These are phyloP conservation scores for Russula brevipes DNA, from an alignment of 768 basidiomycete genomes.

Conservation along the genomic window DNA sequence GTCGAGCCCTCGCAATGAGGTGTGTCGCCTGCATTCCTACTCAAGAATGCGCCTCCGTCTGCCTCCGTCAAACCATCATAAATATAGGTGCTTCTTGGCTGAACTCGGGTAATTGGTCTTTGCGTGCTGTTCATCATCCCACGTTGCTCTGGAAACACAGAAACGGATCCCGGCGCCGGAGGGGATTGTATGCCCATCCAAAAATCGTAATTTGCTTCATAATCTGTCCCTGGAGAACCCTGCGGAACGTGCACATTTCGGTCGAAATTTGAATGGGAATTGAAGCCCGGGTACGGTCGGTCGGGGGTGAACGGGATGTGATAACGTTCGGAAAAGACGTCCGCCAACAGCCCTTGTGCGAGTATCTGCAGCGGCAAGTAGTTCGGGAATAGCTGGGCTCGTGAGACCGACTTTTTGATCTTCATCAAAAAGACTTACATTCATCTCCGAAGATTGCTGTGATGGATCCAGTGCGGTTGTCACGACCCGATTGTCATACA, in stretches of 20 bases:
- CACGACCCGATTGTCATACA: background rate
- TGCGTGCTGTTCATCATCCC: background rate
- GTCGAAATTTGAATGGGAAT: background rate
- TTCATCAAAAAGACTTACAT: background rate
- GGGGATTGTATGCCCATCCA: background rate
- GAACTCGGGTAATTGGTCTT: background rate
- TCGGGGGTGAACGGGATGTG: background rate
- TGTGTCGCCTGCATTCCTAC: background rate
- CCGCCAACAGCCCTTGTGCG: background rate
- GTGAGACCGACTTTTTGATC: background rate
- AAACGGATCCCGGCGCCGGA: background rate
- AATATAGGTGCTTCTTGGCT: background rate
- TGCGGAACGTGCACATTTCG: background rate
- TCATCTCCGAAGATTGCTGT: background rate
- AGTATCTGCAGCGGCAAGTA: background rate
- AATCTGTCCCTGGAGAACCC: background rate
- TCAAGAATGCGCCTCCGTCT: background rate
- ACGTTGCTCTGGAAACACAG: constrained; percentile 3
- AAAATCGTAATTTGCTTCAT: background rate
- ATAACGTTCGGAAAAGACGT: background rate
- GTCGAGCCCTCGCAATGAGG: background rate
- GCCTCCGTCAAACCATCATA: background rate
- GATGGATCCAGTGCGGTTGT: background rate
- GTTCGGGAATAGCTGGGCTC: background rate
- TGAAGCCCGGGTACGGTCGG: background rate